Conservation (phyloP, 768 basidiomycete species). For the Agaricus subrufescens region DNA sequence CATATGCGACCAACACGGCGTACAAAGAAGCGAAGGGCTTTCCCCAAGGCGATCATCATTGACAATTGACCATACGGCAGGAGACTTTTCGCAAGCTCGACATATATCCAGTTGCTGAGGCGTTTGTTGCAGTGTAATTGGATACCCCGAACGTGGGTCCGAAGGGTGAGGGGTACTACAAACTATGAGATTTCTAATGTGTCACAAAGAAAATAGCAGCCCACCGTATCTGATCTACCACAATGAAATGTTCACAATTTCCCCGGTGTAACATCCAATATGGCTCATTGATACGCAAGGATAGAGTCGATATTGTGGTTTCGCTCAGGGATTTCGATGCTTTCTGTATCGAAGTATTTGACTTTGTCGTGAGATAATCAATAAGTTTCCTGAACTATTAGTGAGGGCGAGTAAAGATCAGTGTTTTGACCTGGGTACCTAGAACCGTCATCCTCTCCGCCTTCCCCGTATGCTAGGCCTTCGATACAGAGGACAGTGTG, state of each 20-base stretch:
- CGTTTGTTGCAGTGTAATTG: slow-evolving; percentile 61
- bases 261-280: slow-evolving; percentile 82
- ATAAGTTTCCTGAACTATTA: slow-evolving; percentile 39
- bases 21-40: slow-evolving; percentile 72
- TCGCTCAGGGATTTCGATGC: slow-evolving; percentile 40
- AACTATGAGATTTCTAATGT: slow-evolving; percentile 2
- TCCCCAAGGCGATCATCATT: slow-evolving; percentile 75
- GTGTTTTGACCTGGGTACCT: slow-evolving; percentile 24
- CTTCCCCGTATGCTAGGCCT: slow-evolving; percentile 54
- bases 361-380: slow-evolving; percentile 29
- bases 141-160: slow-evolving; percentile 58
- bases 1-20: slow-evolving; percentile 69
- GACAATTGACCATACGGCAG: slow-evolving; percentile 61
- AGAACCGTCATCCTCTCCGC: slow-evolving; percentile 50
- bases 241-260: slow-evolving; percentile 77
- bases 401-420: not conserved
- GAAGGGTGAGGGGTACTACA: slow-evolving; percentile 52
- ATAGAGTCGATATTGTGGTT: slow-evolving; percentile 48
- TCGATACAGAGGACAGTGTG: slow-evolving; percentile 62
- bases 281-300: slow-evolving; percentile 64
- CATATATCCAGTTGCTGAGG: slow-evolving; percentile 61
- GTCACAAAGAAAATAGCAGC: not conserved
- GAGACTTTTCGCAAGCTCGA: slow-evolving; percentile 64
- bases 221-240: slow-evolving; percentile 69
- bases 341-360: slow-evolving; percentile 23